Evolutionary conservation across 495 filamentous ascomycete genomes (phyloP).

Genomic region (Acidomyces sp.): DNA sequence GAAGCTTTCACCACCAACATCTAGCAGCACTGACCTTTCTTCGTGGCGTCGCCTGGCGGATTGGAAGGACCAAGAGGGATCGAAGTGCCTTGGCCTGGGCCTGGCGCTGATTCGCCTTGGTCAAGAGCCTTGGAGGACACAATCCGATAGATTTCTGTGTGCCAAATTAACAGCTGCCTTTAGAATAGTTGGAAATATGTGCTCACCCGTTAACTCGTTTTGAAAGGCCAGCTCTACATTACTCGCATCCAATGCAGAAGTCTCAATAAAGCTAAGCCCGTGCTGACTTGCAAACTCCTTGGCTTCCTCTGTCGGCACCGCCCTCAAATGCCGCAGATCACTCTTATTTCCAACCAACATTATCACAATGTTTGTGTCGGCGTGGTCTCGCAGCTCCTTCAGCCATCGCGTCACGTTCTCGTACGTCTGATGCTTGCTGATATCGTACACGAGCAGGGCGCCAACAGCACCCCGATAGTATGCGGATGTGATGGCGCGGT

Average conservation of each 20-base stretch:
- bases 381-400: constrained; percentile 96
- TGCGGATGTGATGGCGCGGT: constrained; percentile 95
- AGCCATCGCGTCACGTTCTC: constrained; percentile 98
- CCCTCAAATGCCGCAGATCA: constrained; percentile 95
- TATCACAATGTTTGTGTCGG: constrained; percentile 98
- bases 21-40: constrained; percentile 82
- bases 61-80: constrained; percentile 60
- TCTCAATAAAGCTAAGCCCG: constrained; percentile 96
- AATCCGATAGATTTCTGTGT: constrained; percentile 94
- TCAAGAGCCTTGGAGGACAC: constrained; percentile 96
- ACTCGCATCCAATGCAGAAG: constrained; percentile 94
- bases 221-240: constrained; percentile 99
- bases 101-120: constrained; percentile 60
- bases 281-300: constrained; percentile 98
- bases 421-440: constrained; percentile 98
- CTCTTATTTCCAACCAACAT: constrained; percentile 99
- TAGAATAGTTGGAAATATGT: not conserved
- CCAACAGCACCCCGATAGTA: constrained; percentile 98
- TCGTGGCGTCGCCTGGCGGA: constrained; percentile 58
- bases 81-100: constrained; percentile 53
- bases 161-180: not conserved
- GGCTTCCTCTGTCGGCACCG: constrained; percentile 95
- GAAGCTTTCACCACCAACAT: not conserved
- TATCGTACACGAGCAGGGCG: constrained; percentile 96
- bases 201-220: constrained; percentile 92